These are phyloP conservation scores for Diplodia sapinea DNA, from an alignment of 2,329 filamentous ascomycete species.

Conservation along the genomic window DNA sequence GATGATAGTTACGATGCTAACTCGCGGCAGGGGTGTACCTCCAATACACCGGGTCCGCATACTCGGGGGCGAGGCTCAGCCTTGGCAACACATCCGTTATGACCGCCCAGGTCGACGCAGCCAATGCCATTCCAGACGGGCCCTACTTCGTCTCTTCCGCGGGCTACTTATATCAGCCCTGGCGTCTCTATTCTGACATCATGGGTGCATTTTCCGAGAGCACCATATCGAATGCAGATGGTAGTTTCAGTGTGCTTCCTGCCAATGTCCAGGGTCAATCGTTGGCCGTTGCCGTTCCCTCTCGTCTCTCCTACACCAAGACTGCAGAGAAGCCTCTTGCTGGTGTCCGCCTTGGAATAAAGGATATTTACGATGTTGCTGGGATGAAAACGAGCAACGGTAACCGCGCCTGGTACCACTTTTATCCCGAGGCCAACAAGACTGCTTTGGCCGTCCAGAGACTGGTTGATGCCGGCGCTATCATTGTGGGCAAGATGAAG, in stretches of 20 bases:
- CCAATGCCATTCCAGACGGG: slow-evolving; percentile 48
- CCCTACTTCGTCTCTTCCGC: slow-evolving; percentile 58
- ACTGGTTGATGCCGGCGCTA: slow-evolving; percentile 65
- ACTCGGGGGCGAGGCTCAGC: neutral
- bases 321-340: slow-evolving; percentile 62
- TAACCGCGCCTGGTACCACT: slow-evolving; percentile 62
- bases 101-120: neutral
- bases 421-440: slow-evolving; percentile 55
- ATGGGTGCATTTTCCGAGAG: slow-evolving; percentile 59
- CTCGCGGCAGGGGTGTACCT: slow-evolving; percentile 37
- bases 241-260: slow-evolving; percentile 52
- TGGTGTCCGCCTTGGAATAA: slow-evolving; percentile 66
- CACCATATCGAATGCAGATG: slow-evolving; percentile 47
- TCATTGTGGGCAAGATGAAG: slow-evolving; percentile 55
- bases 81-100: slow-evolving; percentile 7
- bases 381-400: slow-evolving; percentile 64
- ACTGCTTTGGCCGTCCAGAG: slow-evolving; percentile 61
- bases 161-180: slow-evolving; percentile 57
- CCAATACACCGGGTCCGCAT: slow-evolving; percentile 29
- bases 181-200: slow-evolving; percentile 57
- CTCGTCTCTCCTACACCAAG: slow-evolving; percentile 63
- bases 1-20: neutral
- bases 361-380: slow-evolving; percentile 66
- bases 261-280: slow-evolving; percentile 53
- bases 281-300: slow-evolving; percentile 61